phyloP scores from a whole-genome alignment of 805 yeast species.

The Starmerella davenportii region DNA sequence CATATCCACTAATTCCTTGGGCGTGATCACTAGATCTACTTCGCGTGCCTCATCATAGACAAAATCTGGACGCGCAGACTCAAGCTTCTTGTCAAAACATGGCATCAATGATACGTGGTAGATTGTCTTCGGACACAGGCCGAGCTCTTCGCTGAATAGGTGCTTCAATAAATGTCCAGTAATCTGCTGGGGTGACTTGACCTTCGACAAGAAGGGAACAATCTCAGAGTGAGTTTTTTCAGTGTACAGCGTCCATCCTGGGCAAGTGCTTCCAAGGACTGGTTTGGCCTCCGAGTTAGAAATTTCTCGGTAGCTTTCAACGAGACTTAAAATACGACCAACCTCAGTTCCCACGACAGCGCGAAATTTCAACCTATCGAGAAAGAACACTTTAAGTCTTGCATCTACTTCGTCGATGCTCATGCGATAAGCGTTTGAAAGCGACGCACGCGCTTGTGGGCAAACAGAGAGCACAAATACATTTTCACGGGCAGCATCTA shows the following conservation, averaged over 20 bases:
- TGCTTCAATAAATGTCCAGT: conserved; percentile 64
- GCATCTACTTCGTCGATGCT: conserved; percentile 41
- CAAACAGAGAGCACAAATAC: conserved; percentile 59
- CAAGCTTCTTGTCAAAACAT: conserved; percentile 89
- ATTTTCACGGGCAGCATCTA: conserved; percentile 26
- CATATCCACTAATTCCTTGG: conserved; percentile 66
- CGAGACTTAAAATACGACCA: conserved; percentile 53
- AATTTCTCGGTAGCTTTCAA: conserved; percentile 31
- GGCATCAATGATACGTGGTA: conserved; percentile 90
- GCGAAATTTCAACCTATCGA: conserved; percentile 43
- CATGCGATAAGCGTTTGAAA: conserved; percentile 49
- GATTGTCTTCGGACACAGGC: conserved; percentile 24
- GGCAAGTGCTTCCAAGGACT: conserved; percentile 58
- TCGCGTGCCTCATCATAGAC: conserved; percentile 29
- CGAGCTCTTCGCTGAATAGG: conserved; percentile 26
- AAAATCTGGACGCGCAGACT: conserved; percentile 71
- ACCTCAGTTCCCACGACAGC: conserved; percentile 71
- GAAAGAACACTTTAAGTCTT: conserved; percentile 39
- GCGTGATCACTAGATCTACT: conserved; percentile 89
- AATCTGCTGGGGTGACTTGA: conserved; percentile 84
- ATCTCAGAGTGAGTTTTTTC: conserved; percentile 89
- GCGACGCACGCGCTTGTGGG: conserved; percentile 70
- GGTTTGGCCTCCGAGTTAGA: conserved; percentile 27
- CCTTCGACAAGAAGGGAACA: conserved; percentile 47
- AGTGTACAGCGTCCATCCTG: conserved; percentile 91